phyloP scores from a whole-genome alignment of 2,329 filamentous ascomycete genomes.

The Atkinsonella texensis region DNA sequence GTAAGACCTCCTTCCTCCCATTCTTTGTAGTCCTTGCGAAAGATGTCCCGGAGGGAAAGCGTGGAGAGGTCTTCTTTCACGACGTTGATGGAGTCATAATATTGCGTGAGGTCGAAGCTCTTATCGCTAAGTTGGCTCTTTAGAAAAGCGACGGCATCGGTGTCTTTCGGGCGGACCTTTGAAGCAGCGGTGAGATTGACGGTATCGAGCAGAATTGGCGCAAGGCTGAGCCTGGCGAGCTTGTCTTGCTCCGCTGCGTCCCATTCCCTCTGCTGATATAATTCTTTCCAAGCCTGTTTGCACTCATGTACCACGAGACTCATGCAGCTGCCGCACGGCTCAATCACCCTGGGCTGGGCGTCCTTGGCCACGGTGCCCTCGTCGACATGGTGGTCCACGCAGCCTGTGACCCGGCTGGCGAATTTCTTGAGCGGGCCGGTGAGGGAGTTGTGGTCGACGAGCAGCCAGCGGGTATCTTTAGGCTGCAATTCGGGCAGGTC shows the following conservation, averaged over 20 bases:
- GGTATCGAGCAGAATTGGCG: constrained; percentile 64
- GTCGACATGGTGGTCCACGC: constrained; percentile 71
- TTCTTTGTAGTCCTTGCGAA: constrained; percentile 77
- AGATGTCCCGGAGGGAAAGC: constrained; percentile 51
- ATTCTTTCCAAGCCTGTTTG: constrained; percentile 42
- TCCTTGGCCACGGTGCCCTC: constrained; percentile 41
- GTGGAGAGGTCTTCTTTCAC: constrained; percentile 57
- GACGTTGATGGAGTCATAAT: constrained; percentile 45
- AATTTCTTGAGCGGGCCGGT: constrained; percentile 49
- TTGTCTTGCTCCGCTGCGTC: constrained; percentile 32
- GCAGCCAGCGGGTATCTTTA: constrained; percentile 52
- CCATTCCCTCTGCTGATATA: constrained; percentile 16
- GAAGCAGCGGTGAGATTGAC: constrained; percentile 46
- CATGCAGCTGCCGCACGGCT: constrained; percentile 59
- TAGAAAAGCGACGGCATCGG: constrained; percentile 43
- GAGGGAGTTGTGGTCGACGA: constrained; percentile 71
- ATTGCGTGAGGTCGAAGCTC: constrained; percentile 39
- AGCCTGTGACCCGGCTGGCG: constrained; percentile 42
- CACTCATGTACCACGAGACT: constrained; percentile 55
- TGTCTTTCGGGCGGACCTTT: constrained; percentile 55
- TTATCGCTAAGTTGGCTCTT: constrained; percentile 32
- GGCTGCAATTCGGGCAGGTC: constrained; percentile 38
- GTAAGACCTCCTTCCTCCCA: constrained; percentile 47
- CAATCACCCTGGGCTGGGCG: constrained; percentile 46
- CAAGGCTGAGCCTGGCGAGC: constrained; percentile 55